Percentiles rank a stretch among this genome's conserved stretches.
These are phyloP conservation scores for Talaromyces trachyspermus DNA, from an alignment of 495 filamentous ascomycete species.

Conservation along the genomic window DNA sequence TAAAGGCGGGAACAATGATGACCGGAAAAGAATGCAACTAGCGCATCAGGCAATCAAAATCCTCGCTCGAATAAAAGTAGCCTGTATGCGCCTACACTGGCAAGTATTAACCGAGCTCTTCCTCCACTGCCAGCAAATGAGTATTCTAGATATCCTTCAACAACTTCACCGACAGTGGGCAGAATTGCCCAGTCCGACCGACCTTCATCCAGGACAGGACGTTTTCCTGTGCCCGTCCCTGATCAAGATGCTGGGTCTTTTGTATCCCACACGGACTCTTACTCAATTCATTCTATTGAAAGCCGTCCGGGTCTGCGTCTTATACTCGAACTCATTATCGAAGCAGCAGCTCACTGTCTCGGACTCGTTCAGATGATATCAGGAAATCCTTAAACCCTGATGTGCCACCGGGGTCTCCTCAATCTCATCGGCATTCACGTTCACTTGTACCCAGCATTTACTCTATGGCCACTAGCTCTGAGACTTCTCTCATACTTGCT, in stretches of 20 bases:
- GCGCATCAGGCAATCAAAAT: neutral
- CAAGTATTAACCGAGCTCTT: conserved; percentile 24
- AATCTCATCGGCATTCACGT: neutral
- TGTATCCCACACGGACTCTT: conserved; percentile 53
- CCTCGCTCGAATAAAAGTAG: neutral
- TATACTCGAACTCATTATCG: conserved; percentile 37
- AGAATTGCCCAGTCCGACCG: conserved; percentile 17
- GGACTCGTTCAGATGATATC: conserved; percentile 38
- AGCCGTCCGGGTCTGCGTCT: conserved; percentile 44
- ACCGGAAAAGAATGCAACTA: neutral
- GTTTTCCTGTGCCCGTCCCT: conserved; percentile 39
- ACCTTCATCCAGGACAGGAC: conserved; percentile 32
- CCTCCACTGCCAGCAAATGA: conserved; percentile 32
- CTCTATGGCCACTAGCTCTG: conserved; percentile 58
- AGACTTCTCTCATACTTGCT: conserved; percentile 56
- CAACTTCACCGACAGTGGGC: conserved; percentile 16
- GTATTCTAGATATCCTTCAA: conserved; percentile 16
- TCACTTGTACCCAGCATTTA: conserved; percentile 58
- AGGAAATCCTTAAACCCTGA: conserved; percentile 14
- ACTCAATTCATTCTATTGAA: conserved; percentile 43
- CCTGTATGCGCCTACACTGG: neutral
- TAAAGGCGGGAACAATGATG: neutral
- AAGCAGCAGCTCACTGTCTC: conserved; percentile 40
- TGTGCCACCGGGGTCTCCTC: neutral
- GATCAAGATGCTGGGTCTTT: conserved; percentile 50